phyloP scores from a whole-genome alignment of 2,329 filamentous ascomycete genomes.

The Zalaria obscura region DNA sequence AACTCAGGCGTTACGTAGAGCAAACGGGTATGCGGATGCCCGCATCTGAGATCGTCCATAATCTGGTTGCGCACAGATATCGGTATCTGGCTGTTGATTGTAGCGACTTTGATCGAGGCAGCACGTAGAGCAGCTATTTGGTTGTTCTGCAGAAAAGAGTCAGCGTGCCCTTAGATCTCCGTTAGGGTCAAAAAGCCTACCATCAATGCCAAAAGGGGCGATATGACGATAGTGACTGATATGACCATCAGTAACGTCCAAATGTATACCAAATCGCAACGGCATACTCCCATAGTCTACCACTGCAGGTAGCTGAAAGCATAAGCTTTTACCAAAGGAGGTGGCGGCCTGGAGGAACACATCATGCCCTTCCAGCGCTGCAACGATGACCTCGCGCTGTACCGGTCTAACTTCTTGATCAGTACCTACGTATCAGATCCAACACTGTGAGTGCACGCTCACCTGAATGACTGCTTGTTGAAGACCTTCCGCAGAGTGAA shows the following conservation, averaged over 20 bases:
- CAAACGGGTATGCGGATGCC: slow-evolving; percentile 68
- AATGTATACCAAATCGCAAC: background rate
- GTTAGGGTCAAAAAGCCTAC: slow-evolving; percentile 27
- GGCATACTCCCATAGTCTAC: slow-evolving; percentile 69
- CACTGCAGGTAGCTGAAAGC: slow-evolving; percentile 82
- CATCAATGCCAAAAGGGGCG: slow-evolving; percentile 81
- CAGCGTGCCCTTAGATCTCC: background rate
- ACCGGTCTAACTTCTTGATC: slow-evolving; percentile 42
- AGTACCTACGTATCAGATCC: background rate
- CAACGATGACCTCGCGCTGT: slow-evolving; percentile 76
- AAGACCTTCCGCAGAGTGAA: slow-evolving; percentile 23
- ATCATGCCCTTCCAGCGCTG: slow-evolving; percentile 70
- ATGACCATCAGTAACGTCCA: background rate
- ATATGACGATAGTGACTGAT: slow-evolving; percentile 76
- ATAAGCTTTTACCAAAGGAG: slow-evolving; percentile 84
- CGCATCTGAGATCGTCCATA: slow-evolving; percentile 69
- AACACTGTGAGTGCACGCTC: background rate
- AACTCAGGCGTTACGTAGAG: slow-evolving; percentile 91
- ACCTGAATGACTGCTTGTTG: slow-evolving; percentile 19
- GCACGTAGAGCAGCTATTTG: slow-evolving; percentile 70
- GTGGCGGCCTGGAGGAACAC: slow-evolving; percentile 87
- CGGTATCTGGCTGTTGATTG: slow-evolving; percentile 73
- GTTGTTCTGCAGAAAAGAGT: slow-evolving; percentile 51
- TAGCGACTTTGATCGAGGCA: slow-evolving; percentile 65
- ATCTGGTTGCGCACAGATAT: slow-evolving; percentile 51